These are phyloP conservation scores for Aurantiochytrium sp. DNA, from an alignment of 108 stramenopile species.

Conservation along the genomic window DNA sequence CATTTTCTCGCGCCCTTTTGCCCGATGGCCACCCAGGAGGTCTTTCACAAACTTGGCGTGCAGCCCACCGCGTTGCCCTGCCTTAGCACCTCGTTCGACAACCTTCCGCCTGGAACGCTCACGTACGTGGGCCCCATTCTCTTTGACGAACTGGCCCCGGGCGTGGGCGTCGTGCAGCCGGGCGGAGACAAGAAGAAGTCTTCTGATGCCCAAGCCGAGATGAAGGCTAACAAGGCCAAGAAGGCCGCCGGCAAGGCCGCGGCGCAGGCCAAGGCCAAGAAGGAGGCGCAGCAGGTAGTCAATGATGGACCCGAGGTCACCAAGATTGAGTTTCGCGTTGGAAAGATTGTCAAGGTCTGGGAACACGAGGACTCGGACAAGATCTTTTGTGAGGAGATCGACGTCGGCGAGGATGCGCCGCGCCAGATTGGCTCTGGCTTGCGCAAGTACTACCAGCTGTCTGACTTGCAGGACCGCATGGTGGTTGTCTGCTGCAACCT, in stretches of 20 bases:
- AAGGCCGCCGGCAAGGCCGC: conserved; percentile 37
- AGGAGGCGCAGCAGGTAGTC: not conserved
- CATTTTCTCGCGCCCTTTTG: conserved; percentile 85
- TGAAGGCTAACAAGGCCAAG: conserved; percentile 59
- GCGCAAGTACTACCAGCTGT: conserved; percentile 66
- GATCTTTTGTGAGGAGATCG: conserved; percentile 89
- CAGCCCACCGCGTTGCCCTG: conserved; percentile 50
- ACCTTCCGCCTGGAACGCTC: not conserved
- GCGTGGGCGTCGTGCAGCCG: conserved; percentile 70
- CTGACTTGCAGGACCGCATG: conserved; percentile 71
- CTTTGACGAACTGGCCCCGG: conserved; percentile 49
- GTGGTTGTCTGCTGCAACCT: conserved; percentile 86
- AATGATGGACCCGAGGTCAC: conserved; percentile 69
- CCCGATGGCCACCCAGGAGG: conserved; percentile 64
- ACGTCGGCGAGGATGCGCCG: conserved; percentile 67
- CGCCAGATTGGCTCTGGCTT: conserved; percentile 81
- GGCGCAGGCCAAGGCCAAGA: not conserved
- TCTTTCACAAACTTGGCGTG: conserved; percentile 80
- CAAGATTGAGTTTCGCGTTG: conserved; percentile 70
- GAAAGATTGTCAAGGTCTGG: conserved; percentile 86
- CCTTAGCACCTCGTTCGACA: not conserved
- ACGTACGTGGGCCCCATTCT: not conserved
- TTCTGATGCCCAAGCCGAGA: conserved; percentile 63
- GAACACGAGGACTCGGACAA: conserved; percentile 90
- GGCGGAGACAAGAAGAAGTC: conserved; percentile 43